Conservation (phyloP, 1,284 basidiomycete species). For the Rhodotorula sp. region DNA sequence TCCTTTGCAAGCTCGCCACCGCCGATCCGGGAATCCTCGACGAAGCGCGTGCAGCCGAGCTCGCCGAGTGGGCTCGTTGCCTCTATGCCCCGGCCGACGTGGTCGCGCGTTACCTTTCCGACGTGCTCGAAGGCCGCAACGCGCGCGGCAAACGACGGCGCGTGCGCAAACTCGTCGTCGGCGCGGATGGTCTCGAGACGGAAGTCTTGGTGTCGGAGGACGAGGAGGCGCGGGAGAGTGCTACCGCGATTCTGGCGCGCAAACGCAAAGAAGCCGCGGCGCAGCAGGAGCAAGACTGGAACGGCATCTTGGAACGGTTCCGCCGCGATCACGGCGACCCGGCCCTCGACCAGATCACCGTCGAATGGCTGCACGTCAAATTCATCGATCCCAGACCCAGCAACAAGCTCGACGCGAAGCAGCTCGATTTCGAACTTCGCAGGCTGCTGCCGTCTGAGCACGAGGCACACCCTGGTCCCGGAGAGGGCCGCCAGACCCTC, state of each 20-base stretch:
- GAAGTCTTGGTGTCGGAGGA: not conserved
- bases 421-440: constrained; percentile 33
- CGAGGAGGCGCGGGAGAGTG: not conserved
- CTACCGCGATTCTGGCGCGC: constrained; percentile 49
- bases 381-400: constrained; percentile 25
- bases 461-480: not conserved
- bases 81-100: constrained; percentile 60
- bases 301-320: constrained; percentile 57
- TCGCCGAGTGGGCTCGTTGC: constrained; percentile 49
- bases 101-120: constrained; percentile 51
- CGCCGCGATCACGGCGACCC: constrained; percentile 53
- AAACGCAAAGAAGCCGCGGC: constrained; percentile 43
- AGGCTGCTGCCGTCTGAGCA: constrained; percentile 14
- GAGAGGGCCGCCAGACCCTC: not conserved
- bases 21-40: constrained; percentile 1
- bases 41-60: constrained; percentile 25
- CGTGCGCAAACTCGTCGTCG: not conserved
- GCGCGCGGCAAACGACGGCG: constrained; percentile 2
- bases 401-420: constrained; percentile 21
- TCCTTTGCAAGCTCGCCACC: constrained; percentile 18
- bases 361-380: constrained; percentile 27
- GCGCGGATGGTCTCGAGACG: not conserved
- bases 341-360: constrained; percentile 7
- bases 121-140: not conserved
- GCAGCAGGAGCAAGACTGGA: constrained; percentile 63